A percentile compares a stretch with the other conserved stretches of the same genome.
phyloP scores from a whole-genome alignment of 257 asterid genomes.

The Solanum clarkiae region DNA sequence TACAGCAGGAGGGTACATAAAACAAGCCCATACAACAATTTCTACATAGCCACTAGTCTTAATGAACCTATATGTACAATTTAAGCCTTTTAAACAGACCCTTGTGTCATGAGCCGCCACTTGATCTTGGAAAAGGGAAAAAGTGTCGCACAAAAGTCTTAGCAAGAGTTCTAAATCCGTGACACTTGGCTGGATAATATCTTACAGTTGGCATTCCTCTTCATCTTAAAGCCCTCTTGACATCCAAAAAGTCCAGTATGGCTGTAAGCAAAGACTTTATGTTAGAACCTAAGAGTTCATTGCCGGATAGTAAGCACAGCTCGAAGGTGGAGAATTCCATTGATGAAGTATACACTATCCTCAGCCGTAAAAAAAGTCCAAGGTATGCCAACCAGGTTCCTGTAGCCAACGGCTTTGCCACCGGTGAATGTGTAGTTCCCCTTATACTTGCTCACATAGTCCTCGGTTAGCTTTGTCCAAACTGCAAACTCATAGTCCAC shows the following conservation, averaged over 20 bases:
- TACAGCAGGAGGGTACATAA: neutral
- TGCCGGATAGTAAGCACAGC: constrained; percentile 3
- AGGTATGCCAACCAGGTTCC: constrained; percentile 3
- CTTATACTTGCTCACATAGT: neutral
- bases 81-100: neutral
- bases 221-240: neutral
- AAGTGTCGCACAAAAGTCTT: no score
- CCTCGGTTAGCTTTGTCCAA: neutral
- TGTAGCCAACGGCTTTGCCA: constrained; percentile 6
- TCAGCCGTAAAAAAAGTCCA: constrained; percentile 3
- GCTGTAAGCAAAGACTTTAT: neutral
- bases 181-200: neutral
- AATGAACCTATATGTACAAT: neutral
- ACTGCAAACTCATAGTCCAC: constrained; percentile 9
- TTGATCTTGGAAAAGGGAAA: no score
- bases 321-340: constrained; percentile 6
- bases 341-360: constrained; percentile 1
- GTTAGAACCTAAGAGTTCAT: neutral
- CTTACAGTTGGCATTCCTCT: neutral
- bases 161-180: no score
- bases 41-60: neutral
- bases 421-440: constrained; percentile 7
- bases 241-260: neutral
- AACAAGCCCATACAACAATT: neutral
- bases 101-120: no score